Base-by-base conservation (phyloP, 345 rosid genomes). In the Populus tremula region DNA sequence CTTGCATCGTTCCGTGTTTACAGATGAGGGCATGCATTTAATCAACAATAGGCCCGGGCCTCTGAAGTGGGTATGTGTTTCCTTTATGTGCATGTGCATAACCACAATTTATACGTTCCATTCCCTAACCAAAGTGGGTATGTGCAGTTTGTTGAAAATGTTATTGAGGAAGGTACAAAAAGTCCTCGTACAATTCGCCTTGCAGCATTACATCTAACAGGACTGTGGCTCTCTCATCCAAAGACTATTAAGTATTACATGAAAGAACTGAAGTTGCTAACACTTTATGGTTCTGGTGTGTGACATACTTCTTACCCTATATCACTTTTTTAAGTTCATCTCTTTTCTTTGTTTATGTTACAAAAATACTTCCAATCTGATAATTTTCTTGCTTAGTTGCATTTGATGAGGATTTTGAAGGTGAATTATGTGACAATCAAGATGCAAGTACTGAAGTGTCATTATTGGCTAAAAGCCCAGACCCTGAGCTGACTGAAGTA, bases 351-450 rank as follows among this genome's bases (percentile, higher is more conserved):
- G 12, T 31, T 78, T 66, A 21, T 63, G 67, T 21, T 38, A 31
- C 33, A 11, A 62, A 45, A 71, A 39, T 20, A 72, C 49, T 77
- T 65, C 36, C 3, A 66, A 20, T 56, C 23, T 38, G 49, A 54
- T n/a, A 43, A 5, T 54, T 79, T 74, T 71, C 47, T 33, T 17
- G 83, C 36, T 68, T 79, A 95, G 99, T 95, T 87, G 96, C 95
- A 79, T 95, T 93, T 89, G 99, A 95, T 75, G 99, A 95, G 87
- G 99, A 95, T 88, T 95, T 95, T 89, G 99, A 95, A 86, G 94
- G 91, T 70, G 99, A 95, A 85, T 84, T 93, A 82, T 75, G 85
- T 73, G 98, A 91, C 76, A 95, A 90, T 87, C 81, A 65, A 63
- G 97, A 93, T 80, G 97, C 97, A 69, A 91, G 86, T 84, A 89